Evolutionary conservation across 2,329 filamentous ascomycete species (phyloP).

Genomic region (Ophiocordyceps camponoti-leonardi): DNA sequence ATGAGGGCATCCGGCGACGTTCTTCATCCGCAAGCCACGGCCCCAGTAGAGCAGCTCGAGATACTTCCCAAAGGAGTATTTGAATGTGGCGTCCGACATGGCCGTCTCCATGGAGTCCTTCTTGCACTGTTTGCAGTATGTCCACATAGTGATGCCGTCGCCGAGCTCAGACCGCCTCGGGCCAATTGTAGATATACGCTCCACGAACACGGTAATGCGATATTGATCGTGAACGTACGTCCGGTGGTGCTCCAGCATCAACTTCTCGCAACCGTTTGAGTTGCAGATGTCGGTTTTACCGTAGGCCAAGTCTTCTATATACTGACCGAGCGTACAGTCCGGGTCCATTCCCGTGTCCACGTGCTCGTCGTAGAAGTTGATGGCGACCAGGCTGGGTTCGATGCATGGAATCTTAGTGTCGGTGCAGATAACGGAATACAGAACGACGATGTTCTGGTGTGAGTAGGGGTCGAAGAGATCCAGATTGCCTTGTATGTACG

Average conservation of each 20-base stretch:
- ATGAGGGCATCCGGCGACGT: conserved; percentile 60
- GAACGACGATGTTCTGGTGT: conserved; percentile 88
- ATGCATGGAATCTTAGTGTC: conserved; percentile 84
- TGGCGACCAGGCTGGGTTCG: conserved; percentile 75
- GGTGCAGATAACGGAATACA: conserved; percentile 89
- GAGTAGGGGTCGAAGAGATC: conserved; percentile 89
- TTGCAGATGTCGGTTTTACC: conserved; percentile 62
- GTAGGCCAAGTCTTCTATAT: conserved; percentile 77
- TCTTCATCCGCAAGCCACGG: conserved; percentile 56
- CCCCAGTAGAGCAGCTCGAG: conserved; percentile 97
- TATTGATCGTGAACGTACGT: conserved; percentile 96
- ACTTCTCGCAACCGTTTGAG: conserved; percentile 70
- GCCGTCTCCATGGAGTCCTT: conserved; percentile 76
- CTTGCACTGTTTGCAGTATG: conserved; percentile 79
- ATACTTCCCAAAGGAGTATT: conserved; percentile 97
- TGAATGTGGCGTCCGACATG: conserved; percentile 92
- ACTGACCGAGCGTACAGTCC: conserved; percentile 87
- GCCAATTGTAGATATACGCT: conserved; percentile 31
- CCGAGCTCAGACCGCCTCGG: conserved; percentile 23
- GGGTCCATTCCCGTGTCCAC: conserved; percentile 54
- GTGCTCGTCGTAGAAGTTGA: conserved; percentile 89
- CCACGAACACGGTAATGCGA: conserved; percentile 79
- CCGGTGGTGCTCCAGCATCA: conserved; percentile 82
- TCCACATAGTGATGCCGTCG: conserved; percentile 87
- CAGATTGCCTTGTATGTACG: conserved; percentile 73